Base-by-base conservation (phyloP, 1,284 basidiomycete species). In the Ustilago bromivora region DNA sequence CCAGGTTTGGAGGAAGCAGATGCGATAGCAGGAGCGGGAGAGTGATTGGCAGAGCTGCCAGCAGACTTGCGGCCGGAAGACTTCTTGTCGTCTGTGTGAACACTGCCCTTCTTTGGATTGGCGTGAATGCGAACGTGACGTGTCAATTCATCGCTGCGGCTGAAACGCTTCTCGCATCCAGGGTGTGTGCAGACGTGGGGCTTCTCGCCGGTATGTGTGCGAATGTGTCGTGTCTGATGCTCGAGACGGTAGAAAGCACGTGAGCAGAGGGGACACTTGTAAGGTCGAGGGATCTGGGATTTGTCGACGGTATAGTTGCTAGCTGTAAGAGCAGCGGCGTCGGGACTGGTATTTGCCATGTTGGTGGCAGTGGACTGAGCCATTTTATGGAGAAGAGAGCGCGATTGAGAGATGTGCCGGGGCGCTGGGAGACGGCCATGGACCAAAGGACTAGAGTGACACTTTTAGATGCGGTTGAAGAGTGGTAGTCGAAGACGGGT, bases 81-180 rank as follows among this genome's bases (percentile, higher is more conserved):
- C 62, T 65, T 73, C 53, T 60, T 71, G 40, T 80, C 78, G 28
- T 75, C 68, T 36, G 56, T 13, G 56, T 63, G 54, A 19, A 54
- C 66, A 34, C 57, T 71, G 17, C 66, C 65, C 64, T 84, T 78
- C 60, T 81, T 81, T 40, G 87, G 87, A 64, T 86, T 88, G 52
- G 88, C 92, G 87, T 99, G 96, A 81, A 98, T 99, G 64, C 96
- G 91, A 0, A 94, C 92, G 84, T 99, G 96, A 66, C 96, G 91
- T 28, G 96, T 99, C 79, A 99, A 91, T 87, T 99, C 96, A 88
- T 99, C 96, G 19, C 94, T 96, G 74, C 96, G 92, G 36, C 94
- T 96, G 88, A 99, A 99, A 34, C 95, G 93, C 87, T 98, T 99
- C 87, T 98, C 96, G 89, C 96, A 99, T n/a, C 92, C 91, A 0